Evolutionary conservation across 2,329 filamentous ascomycete species (phyloP).

Genomic region (Neoscytalidium dimidiatum): DNA sequence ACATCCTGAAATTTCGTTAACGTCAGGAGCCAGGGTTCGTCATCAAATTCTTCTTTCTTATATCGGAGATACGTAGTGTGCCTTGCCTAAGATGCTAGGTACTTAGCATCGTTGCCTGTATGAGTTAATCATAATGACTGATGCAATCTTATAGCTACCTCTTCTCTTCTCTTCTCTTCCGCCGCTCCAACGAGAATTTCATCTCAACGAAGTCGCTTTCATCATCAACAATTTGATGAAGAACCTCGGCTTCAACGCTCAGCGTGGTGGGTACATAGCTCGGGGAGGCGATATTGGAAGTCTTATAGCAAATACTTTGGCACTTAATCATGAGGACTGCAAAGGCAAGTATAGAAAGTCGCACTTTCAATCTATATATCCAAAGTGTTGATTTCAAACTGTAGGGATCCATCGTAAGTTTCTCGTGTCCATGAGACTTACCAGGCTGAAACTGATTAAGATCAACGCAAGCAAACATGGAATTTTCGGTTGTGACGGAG

Average conservation of each 20-base stretch:
- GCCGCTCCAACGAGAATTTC: constrained; percentile 49
- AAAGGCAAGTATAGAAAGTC: constrained; percentile 42
- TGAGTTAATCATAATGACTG: background rate
- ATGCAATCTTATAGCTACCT: background rate
- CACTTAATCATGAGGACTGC: constrained; percentile 45
- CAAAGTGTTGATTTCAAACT: background rate
- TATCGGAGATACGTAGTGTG: background rate
- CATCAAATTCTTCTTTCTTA: background rate
- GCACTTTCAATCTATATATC: background rate
- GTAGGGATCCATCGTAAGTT: background rate
- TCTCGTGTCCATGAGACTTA: background rate
- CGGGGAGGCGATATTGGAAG: constrained; percentile 62
- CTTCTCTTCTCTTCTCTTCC: constrained; percentile 22
- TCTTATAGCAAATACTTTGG: constrained; percentile 44
- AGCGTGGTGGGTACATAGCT: constrained; percentile 47
- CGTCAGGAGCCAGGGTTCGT: background rate
- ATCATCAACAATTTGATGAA: constrained; percentile 59
- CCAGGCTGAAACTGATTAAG: background rate
- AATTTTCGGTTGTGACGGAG: background rate
- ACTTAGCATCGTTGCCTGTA: background rate
- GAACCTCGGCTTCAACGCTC: constrained; percentile 53
- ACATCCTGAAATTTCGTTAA: background rate
- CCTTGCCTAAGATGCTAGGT: background rate
- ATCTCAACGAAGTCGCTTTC: constrained; percentile 39
- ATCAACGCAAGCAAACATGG: background rate